These are phyloP conservation scores for Colletotrichum sp. DNA, from an alignment of 2,329 filamentous ascomycete species.

Conservation along the genomic window DNA sequence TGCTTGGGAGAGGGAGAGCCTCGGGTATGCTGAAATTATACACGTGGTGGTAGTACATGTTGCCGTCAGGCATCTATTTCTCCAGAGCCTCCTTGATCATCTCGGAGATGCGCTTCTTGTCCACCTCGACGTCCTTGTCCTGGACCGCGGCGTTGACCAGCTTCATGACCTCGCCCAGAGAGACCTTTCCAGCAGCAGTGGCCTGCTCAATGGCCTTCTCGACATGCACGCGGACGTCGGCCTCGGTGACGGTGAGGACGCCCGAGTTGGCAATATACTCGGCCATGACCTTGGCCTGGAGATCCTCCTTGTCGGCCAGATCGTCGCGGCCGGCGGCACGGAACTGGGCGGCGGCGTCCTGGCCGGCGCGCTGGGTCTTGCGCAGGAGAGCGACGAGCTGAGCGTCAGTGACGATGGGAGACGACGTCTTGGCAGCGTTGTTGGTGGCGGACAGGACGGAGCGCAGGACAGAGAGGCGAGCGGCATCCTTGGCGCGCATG, in stretches of 20 bases:
- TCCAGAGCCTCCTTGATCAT: conserved; percentile 60
- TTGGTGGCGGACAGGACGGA: conserved; percentile 71
- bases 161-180: conserved; percentile 69
- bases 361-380: conserved; percentile 63
- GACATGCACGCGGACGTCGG: conserved; percentile 63
- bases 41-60: background rate
- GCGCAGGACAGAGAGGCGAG: conserved; percentile 73
- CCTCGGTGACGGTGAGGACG: conserved; percentile 62
- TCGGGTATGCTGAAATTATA: conserved; percentile 6
- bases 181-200: conserved; percentile 54
- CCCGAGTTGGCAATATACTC: conserved; percentile 67
- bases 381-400: conserved; percentile 72
- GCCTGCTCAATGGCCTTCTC: conserved; percentile 55
- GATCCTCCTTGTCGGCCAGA: conserved; percentile 72
- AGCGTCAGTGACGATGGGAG: conserved; percentile 73
- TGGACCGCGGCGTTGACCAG: conserved; percentile 60
- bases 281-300: conserved; percentile 68
- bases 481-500: conserved; percentile 68
- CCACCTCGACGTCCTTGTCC: conserved; percentile 70
- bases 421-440: conserved; percentile 76
- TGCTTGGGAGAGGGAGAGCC: background rate
- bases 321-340: conserved; percentile 68
- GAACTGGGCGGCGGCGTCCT: conserved; percentile 69
- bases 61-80: background rate
- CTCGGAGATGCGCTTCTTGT: conserved; percentile 65